phyloP scores from a whole-genome alignment of 192 early-diverging fungal species.

The Rhizoclosmatium globosum region DNA sequence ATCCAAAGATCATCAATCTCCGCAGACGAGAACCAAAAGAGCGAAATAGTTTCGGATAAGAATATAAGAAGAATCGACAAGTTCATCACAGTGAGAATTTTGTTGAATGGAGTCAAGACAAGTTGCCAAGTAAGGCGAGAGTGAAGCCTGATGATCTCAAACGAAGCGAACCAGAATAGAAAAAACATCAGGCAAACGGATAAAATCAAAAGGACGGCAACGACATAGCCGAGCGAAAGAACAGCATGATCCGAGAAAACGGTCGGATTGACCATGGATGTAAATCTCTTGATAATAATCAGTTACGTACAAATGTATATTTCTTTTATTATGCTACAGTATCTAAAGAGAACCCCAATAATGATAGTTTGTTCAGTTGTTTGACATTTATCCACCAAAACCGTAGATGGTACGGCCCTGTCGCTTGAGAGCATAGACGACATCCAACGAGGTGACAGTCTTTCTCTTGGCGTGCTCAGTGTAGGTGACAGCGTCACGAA shows the following conservation, averaged over 20 bases:
- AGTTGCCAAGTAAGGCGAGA: not conserved
- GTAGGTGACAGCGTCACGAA: slow-evolving; percentile 98
- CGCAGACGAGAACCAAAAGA: not conserved
- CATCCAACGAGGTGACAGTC: slow-evolving; percentile 99
- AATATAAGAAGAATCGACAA: not conserved
- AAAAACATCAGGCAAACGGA: too few species aligned
- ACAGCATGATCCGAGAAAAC: not conserved
- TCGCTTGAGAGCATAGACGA: slow-evolving; percentile 99
- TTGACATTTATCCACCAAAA: slow-evolving; percentile 22
- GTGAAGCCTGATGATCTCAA: too few species aligned
- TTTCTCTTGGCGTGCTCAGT: slow-evolving; percentile 99
- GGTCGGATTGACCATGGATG: not conserved
- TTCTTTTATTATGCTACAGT: too few species aligned
- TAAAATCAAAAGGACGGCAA: not conserved
- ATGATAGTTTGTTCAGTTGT: not conserved
- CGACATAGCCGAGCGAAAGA: not conserved
- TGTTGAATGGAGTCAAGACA: not conserved
- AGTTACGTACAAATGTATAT: not conserved
- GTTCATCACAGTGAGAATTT: not conserved
- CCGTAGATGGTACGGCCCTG: slow-evolving; percentile 92
- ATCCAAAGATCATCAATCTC: too few species aligned
- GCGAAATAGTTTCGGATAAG: not conserved
- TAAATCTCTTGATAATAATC: not conserved
- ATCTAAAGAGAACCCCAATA: too few species aligned
- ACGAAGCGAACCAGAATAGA: too few species aligned